These are phyloP conservation scores for Amyloporia xantha DNA, from an alignment of 768 basidiomycete species.

Conservation along the genomic window DNA sequence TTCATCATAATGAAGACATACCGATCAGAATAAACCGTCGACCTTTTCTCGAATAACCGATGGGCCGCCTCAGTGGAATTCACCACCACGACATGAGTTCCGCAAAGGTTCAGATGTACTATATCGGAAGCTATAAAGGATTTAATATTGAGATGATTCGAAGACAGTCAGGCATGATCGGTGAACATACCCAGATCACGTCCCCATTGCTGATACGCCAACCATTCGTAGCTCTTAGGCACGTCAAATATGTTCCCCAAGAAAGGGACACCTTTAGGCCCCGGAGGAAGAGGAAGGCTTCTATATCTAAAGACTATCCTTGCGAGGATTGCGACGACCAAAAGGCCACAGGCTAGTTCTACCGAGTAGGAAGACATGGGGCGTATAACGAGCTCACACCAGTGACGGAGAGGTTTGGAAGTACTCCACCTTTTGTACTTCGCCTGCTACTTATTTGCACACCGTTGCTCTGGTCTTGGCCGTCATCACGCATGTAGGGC, in stretches of 20 bases:
- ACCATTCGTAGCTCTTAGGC: slow-evolving; percentile 17
- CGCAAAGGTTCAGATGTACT: slow-evolving; percentile 19
- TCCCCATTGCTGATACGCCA: slow-evolving; percentile 13
- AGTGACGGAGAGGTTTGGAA: too few relatives aligned
- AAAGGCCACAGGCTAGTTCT: neutral
- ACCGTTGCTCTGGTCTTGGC: too few relatives aligned
- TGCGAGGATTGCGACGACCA: too few relatives aligned
- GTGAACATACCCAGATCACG: slow-evolving; percentile 10
- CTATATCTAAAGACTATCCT: neutral
- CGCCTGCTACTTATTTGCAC: too few relatives aligned
- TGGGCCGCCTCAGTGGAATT: slow-evolving; percentile 23
- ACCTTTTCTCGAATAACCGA: slow-evolving; percentile 26
- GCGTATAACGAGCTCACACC: too few relatives aligned
- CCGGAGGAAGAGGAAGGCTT: slow-evolving; percentile 17
- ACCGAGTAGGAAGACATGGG: neutral
- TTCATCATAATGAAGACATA: neutral
- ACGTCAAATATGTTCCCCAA: slow-evolving; percentile 20
- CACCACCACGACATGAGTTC: slow-evolving; percentile 20
- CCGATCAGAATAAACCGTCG: slow-evolving; percentile 27
- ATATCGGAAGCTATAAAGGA: slow-evolving; percentile 19
- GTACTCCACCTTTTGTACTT: too few relatives aligned
- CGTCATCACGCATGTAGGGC: too few relatives aligned
- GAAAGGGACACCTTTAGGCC: slow-evolving; percentile 19
- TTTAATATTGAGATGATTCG: neutral
- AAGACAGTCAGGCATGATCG: neutral